Base-by-base conservation (phyloP, 768 basidiomycete species). In the Auricularia cornea region DNA sequence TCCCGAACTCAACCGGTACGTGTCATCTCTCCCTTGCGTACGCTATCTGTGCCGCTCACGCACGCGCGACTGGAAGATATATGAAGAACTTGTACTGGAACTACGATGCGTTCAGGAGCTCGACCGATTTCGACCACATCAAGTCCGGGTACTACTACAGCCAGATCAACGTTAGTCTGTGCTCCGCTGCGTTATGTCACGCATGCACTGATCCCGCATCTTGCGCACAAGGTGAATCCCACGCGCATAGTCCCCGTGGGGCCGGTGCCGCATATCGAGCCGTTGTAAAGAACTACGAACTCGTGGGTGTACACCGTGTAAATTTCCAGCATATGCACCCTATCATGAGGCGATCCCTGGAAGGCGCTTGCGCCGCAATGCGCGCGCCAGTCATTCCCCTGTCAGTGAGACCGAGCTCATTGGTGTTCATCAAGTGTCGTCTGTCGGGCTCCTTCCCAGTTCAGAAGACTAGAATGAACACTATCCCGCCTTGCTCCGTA, bases 61-160 rank as follows among this genome's bases (percentile, higher is more conserved):
- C n/a, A 38, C 20, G 51, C 59, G 66, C 6, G 71, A 66, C 54
- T 20, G 29, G 51, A 64, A 88, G 86, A 33, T 95, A 92, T 90
- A 69, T 91, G 76, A 86, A 86, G 74, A 87, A 88, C 71, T 76
- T 98, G 23, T 98, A 99, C 80, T 98, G 94, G 94, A 89, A 88
- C 65, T 79, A 88, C 68, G 75, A 86, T 1, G 92, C 93, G 3
- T 98, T 99, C 85, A 86, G 87, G 73, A 82, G 85, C 5, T 86
- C 88, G 20, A 95, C 94, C 41, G 80, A 94, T 71, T 98, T 98
- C 71, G 84, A 90, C 18, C 95, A 97, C 74, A 90, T 91, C 78
- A 90, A 90, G 75, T 83, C 81, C 1, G 82, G 84, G 69, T 89
- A 89, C 68, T 89, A 84, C 66, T 88, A 85, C 84, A 84, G 83